Evolutionary conservation across 176 grass and related monocot species (phyloP).

Genomic region (Neostapfia colusana): DNA sequence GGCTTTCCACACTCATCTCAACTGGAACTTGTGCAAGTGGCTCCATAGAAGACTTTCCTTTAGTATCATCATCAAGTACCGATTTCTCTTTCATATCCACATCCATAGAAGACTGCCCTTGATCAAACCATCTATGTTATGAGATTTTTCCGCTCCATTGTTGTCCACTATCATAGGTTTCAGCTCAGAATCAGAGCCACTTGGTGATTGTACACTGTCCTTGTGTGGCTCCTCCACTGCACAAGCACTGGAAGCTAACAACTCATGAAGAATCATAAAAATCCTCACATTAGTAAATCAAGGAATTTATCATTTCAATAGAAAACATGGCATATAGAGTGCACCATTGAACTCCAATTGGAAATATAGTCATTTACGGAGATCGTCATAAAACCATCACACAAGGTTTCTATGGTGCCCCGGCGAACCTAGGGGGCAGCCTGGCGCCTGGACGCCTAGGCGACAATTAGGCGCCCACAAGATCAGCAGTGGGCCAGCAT

Average conservation of each 20-base stretch:
- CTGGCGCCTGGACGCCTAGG: too few species aligned
- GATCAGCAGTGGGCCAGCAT: too few species aligned
- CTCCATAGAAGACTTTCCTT: conserved; percentile 30
- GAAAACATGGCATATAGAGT: background rate
- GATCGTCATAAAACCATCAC: background rate
- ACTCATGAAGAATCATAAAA: conserved; percentile 30
- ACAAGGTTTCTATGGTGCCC: too few species aligned
- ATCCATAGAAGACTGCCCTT: conserved; percentile 30
- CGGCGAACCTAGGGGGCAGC: too few species aligned
- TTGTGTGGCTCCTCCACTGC: conserved; percentile 38
- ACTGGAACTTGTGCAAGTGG: conserved; percentile 36
- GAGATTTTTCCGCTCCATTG: conserved; percentile 16
- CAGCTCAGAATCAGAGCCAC: conserved; percentile 29
- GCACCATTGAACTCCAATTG: background rate
- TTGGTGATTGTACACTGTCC: conserved; percentile 27
- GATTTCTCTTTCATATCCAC: conserved; percentile 40
- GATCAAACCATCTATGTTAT: conserved; percentile 30
- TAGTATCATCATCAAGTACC: conserved; percentile 20
- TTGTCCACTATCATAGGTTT: conserved; percentile 44
- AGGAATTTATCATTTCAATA: conserved; percentile 22
- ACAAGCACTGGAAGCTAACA: conserved; percentile 10
- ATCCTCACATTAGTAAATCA: conserved; percentile 1
- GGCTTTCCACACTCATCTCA: conserved; percentile 52
- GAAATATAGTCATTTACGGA: background rate
- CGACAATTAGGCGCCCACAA: too few species aligned